phyloP scores from a whole-genome alignment of 257 asterid species.

The Penstemon davidsonii region DNA sequence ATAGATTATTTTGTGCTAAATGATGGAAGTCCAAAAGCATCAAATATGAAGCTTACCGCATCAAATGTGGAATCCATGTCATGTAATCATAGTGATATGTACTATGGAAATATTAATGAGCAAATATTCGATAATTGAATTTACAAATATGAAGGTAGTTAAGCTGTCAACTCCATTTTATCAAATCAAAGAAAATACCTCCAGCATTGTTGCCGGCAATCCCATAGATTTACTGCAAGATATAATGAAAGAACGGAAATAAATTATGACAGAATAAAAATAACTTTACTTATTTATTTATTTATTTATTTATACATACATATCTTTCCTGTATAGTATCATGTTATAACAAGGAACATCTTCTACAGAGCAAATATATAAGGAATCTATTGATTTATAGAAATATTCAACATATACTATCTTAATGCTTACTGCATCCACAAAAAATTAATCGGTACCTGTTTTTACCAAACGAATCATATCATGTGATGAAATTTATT shows the following conservation, averaged over 20 bases:
- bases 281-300: background rate
- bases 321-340: background rate
- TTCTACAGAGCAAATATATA: background rate
- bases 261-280: conserved; percentile 6
- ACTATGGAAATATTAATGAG: background rate
- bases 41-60: conserved; percentile 17
- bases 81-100: background rate
- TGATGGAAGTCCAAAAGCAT: background rate
- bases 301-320: background rate
- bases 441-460: background rate
- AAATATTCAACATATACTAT: background rate
- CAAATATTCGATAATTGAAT: conserved; percentile 13
- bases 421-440: background rate
- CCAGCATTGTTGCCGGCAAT: conserved; percentile 25
- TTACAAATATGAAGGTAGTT: background rate
- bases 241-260: conserved; percentile 14
- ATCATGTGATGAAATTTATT: conserved; percentile 2
- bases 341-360: background rate
- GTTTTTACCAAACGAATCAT: background rate
- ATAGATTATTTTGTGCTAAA: conserved; percentile 18
- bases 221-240: conserved; percentile 45
- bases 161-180: conserved; percentile 7
- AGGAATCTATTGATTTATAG: background rate
- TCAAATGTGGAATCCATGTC: background rate
- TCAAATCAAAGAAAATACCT: conserved; percentile 38